A percentile compares a stretch with the other conserved stretches of the same genome.
Conservation (phyloP, 352 stramenopile genomes). For the Phytopythium delawarense region DNA sequence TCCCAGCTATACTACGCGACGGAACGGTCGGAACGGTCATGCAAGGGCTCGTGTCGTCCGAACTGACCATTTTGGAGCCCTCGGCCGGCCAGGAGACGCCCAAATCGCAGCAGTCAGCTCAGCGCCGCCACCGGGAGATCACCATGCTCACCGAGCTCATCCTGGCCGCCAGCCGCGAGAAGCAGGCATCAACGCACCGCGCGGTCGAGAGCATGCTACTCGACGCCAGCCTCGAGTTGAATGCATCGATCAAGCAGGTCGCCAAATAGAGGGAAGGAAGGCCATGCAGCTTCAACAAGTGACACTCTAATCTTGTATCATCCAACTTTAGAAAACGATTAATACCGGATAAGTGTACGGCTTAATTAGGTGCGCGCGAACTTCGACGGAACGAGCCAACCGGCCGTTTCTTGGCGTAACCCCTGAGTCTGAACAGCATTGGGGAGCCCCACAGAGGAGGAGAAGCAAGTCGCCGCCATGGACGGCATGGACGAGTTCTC, state of each 20-base stretch:
- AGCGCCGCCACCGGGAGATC: slow-evolving; percentile 1
- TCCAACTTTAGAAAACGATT: no score
- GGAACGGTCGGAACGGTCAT: not conserved
- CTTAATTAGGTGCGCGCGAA: not conserved
- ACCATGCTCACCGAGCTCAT: slow-evolving; percentile 1
- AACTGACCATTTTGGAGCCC: slow-evolving; percentile 1
- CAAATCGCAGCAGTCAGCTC: not conserved
- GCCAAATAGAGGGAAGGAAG: no score
- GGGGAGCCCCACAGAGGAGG: no score
- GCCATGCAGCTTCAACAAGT: no score
- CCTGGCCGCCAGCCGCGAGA: not conserved
- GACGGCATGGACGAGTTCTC: not conserved
- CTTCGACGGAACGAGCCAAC: not conserved
- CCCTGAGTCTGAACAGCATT: not conserved
- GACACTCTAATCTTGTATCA: no score
- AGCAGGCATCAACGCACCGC: not conserved
- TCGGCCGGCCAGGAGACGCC: not conserved
- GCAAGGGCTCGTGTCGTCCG: not conserved
- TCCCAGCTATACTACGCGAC: not conserved
- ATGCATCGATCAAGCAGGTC: no score
- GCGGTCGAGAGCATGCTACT: slow-evolving; percentile 1
- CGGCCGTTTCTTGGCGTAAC: not conserved
- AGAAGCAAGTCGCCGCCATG: not conserved
- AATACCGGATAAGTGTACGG: no score
- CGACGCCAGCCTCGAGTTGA: not conserved